Base-by-base conservation (phyloP, 306 rosid genomes). In the Trifolium subterraneum region DNA sequence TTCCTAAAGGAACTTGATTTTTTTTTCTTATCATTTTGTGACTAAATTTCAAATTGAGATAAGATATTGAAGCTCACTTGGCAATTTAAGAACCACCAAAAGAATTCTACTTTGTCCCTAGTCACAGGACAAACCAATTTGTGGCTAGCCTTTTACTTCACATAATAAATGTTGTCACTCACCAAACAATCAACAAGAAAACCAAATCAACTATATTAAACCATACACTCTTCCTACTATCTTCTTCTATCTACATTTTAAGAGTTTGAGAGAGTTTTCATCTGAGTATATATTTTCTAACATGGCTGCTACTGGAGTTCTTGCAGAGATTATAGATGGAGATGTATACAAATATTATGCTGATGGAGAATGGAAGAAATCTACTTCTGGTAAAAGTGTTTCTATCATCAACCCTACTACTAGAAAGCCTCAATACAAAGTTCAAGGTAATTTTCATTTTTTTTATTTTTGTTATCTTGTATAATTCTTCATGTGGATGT, bases 361-460 rank as follows among this genome's bases (percentile, higher is more conserved):
- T 15, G 92, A 90, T 80, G 97, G 98, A 47, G 93, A 88, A 66
- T 94, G 98, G 98, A 89, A 83, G 86, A 89, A 84, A 65, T 89
- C 96, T 25, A 67, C 94, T 54, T 91, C 98, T 13, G 91, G 90
- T 15, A 88, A 91, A 73, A 86, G 76, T 72, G 98, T 94, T 82
- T 47, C 91, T 39, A 94, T 94, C 73, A 78, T 94, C 82, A 91
- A 94, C 68, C 98, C 98, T 5, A 90, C 97, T 23, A 87, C 95
- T 1, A 78, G 96, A 80, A 87, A 87, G 76, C 86, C 90, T 74
- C 95, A 91, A 41, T 94, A 91, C 92, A 94, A 83, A 82, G 98
- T 94, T 85, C 98, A 94, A 88, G 97, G 98, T 93, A 74, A 58
- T 64, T n/a, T 25, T 29, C 2, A 19, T 44, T 29, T 67, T 39